Percentiles rank a stretch among this genome's conserved stretches.
Conservation (phyloP, 345 rosid species). For the Sisymbrium irio region DNA sequence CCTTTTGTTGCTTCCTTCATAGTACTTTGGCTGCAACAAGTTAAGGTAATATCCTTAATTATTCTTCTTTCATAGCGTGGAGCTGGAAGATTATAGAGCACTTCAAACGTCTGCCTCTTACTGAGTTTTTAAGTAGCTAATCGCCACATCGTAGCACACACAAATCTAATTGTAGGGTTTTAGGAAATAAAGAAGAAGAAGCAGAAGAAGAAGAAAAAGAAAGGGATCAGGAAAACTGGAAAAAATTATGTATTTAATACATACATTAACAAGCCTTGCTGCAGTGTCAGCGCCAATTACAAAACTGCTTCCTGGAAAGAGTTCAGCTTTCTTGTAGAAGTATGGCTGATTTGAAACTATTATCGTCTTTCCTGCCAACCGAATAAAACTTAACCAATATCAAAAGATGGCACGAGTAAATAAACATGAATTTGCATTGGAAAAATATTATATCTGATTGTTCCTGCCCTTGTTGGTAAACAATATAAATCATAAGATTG, state of each 20-base stretch:
- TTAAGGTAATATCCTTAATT: not conserved
- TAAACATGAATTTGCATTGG: not conserved
- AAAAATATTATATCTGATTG: slow-evolving; percentile 16
- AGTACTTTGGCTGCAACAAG: slow-evolving; percentile 77
- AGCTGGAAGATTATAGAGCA: slow-evolving; percentile 5
- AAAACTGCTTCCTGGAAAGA: slow-evolving; percentile 92
- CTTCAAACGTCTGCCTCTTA: slow-evolving; percentile 8
- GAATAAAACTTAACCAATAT: slow-evolving; percentile 15
- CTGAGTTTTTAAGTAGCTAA: not conserved
- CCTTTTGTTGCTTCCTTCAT: slow-evolving; percentile 54
- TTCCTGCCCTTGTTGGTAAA: not conserved
- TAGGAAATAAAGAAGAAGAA: not conserved
- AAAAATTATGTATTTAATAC: slow-evolving; percentile 11
- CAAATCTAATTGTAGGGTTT: not conserved
- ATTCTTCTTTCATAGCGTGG: not conserved
- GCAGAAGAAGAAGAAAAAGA: not conserved
- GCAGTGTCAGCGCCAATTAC: slow-evolving; percentile 93
- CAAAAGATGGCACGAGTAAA: not conserved
- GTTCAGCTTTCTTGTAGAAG: slow-evolving; percentile 90
- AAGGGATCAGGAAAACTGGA: not conserved
- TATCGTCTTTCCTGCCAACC: slow-evolving; percentile 71
- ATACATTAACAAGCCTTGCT: slow-evolving; percentile 79
- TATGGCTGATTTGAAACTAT: slow-evolving; percentile 94
- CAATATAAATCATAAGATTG: not conserved
- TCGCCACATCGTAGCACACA: not conserved